Conservation (phyloP, 176 grass and related monocot species). For the Triticum urartu region DNA sequence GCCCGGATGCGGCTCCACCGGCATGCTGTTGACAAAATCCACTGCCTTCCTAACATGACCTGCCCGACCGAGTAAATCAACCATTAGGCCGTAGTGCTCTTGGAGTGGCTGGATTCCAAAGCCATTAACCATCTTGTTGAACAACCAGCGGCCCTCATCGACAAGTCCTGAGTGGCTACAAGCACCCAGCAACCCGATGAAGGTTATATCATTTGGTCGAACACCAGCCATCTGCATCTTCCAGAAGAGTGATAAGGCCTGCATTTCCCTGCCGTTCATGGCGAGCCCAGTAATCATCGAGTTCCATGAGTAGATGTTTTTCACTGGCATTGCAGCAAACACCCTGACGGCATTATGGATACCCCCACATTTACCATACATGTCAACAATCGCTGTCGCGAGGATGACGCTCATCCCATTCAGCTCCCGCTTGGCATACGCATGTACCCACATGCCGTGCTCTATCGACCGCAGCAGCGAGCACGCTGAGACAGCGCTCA, state of each 20-base stretch:
- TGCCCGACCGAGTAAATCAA: conserved; percentile 56
- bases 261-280: conserved; percentile 54
- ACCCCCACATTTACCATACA: conserved; percentile 75
- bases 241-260: conserved; percentile 61
- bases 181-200: conserved; percentile 55
- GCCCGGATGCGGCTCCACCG: conserved; percentile 56
- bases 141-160: conserved; percentile 48
- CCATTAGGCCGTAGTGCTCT: conserved; percentile 74
- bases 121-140: conserved; percentile 46
- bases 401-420: conserved; percentile 40
- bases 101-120: conserved; percentile 36
- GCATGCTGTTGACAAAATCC: conserved; percentile 58
- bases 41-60: conserved; percentile 60
- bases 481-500: conserved; percentile 34
- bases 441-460: conserved; percentile 44
- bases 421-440: conserved; percentile 21
- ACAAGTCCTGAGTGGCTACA: conserved; percentile 71
- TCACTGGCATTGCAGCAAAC: conserved; percentile 44
- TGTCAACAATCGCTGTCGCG: conserved; percentile 53
- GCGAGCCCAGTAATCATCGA: conserved; percentile 62
- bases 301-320: conserved; percentile 69
- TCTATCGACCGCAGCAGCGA: conserved; percentile 46
- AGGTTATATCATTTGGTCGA: conserved; percentile 58
- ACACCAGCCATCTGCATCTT: conserved; percentile 61
- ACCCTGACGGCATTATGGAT: conserved; percentile 42